Base-by-base conservation (phyloP, 129 eudicot genomes). In the Calendula officinalis region DNA sequence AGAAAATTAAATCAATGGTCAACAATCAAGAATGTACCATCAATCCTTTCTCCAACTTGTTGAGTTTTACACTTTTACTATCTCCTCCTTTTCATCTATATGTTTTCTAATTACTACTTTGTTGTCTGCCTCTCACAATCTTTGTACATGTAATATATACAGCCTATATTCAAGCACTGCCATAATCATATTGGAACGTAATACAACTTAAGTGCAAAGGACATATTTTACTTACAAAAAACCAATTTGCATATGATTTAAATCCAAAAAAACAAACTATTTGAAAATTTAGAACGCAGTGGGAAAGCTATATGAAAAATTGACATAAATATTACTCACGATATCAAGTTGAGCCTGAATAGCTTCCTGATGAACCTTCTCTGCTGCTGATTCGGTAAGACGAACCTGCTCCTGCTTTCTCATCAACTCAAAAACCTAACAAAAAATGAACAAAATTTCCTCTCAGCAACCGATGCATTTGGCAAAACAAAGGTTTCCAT, bases 351-450 rank as follows among this genome's bases (percentile, higher is more conserved):
- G 86, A 49, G 90, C 69, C 62, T 82, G 88, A 69, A 84, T 75
- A 11, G 90, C 94, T 63, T 84, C 88, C 45, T 61, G 81, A 64
- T 87, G 77, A 61, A 80, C 90, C 66, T 91, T 91, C 86, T 91
- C 96, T 1, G 90, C 96, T 4, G 77, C 94, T 83, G 84, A 54
- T 54, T 91, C 98, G 11, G 90, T 68, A 53, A 81, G 87, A 44
- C 98, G 81, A 6, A 78, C 78, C 66, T 84, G 74, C 55, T 91
- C 96, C 60, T 91, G 98, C 82, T 78, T 84, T 52, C 96, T 85
- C 98, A 84, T 91, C 3, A 91, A 49, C 56, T 85, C 90, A 72
- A 87, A 84, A 44, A 91, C 88, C 98, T 91, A 12, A 51, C 49
- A 66, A 27, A 66, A 66, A 56, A 16, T 12, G n/a, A 35, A 65